Conservation (phyloP, 2,329 filamentous ascomycete species). For the Mariannaea elegans region DNA sequence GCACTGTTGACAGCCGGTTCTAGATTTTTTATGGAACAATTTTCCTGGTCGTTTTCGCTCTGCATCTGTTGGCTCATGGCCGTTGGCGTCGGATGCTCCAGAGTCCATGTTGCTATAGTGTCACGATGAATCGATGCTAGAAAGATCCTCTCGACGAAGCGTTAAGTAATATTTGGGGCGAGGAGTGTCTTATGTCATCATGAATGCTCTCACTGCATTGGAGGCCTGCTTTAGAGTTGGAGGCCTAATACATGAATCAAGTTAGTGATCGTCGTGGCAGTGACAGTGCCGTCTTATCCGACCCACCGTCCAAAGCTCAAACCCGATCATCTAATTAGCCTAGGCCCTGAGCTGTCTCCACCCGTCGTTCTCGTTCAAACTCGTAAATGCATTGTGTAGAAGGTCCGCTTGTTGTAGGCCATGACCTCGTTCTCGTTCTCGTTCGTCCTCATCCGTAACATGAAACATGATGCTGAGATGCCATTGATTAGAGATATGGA, state of each 20-base stretch:
- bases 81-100: background rate
- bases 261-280: background rate
- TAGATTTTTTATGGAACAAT: conserved; percentile 21
- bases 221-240: background rate
- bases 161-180: no score
- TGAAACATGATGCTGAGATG: no score
- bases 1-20: conserved; percentile 21
- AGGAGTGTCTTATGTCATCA: background rate
- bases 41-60: conserved; percentile 14
- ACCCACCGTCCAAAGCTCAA: background rate
- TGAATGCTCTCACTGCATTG: background rate
- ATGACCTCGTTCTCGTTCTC: background rate
- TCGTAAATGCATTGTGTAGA: background rate
- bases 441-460: background rate
- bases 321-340: background rate
- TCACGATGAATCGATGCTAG: no score
- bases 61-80: background rate
- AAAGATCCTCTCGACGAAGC: no score
- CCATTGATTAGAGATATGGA: no score
- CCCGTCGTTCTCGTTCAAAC: conserved; percentile 22
- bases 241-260: no score
- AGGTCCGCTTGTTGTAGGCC: no score
- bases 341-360: no score
- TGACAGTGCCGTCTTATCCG: conserved; percentile 4
- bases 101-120: background rate